Evolutionary conservation across 202 grass and related monocot species (phyloP).

Genomic region (Carex arenaria): DNA sequence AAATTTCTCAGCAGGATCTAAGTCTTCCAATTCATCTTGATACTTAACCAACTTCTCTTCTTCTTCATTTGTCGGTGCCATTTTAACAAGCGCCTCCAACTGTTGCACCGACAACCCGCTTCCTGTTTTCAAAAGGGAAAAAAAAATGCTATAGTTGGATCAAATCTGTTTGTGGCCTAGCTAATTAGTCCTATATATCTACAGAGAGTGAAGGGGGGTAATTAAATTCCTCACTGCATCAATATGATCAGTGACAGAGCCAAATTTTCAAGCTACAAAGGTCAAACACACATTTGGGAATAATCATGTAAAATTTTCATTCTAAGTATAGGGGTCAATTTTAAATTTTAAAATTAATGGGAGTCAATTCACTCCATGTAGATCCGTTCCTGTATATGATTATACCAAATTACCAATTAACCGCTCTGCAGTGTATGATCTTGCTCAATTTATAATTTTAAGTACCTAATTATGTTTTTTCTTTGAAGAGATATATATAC

Average conservation of each 20-base stretch:
- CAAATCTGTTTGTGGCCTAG: background rate
- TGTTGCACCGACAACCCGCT: constrained; percentile 71
- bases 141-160: background rate
- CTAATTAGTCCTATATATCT: background rate
- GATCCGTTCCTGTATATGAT: no score
- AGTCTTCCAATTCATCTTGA: constrained; percentile 36
- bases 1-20: constrained; percentile 71
- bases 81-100: constrained; percentile 83
- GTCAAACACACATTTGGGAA: no score
- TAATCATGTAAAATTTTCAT: no score
- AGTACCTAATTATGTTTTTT: background rate
- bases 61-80: constrained; percentile 86
- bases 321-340: no score
- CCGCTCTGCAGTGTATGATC: no score
- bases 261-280: no score
- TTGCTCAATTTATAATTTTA: background rate
- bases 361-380: no score
- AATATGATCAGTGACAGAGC: no score
- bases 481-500: constrained; percentile 3
- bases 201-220: no score
- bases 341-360: no score
- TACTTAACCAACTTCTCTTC: constrained; percentile 55
- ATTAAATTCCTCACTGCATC: no score
- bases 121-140: constrained; percentile 31
- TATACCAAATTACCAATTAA: background rate